Evolutionary conservation across 1,139 yeast genomes (phyloP).

Genomic region (Pichiaceae sp.): DNA sequence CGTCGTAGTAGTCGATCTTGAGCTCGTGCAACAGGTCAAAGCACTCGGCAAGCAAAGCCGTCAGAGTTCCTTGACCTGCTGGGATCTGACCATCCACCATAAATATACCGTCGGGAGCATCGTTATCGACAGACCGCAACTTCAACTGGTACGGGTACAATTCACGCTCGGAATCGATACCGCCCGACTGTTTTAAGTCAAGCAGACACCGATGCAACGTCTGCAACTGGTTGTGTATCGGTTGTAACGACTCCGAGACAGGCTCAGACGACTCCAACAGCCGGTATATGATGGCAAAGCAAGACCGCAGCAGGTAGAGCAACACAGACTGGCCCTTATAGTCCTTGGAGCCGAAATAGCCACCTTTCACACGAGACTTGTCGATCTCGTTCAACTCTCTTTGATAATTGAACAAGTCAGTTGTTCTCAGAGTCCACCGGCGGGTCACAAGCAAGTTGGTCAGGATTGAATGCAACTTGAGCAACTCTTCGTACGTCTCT

Average conservation of each 20-base stretch:
- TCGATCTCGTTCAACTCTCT: slow-evolving; percentile 66
- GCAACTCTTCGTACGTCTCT: slow-evolving; percentile 45
- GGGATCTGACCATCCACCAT: slow-evolving; percentile 83
- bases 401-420: slow-evolving; percentile 82
- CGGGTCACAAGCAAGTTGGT: slow-evolving; percentile 82
- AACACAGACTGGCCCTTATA: slow-evolving; percentile 57
- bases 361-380: slow-evolving; percentile 50
- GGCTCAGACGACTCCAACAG: slow-evolving; percentile 90
- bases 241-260: slow-evolving; percentile 85
- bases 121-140: slow-evolving; percentile 77
- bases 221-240: slow-evolving; percentile 83
- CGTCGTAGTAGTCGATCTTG: slow-evolving; percentile 78
- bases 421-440: slow-evolving; percentile 94
- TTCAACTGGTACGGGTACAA: slow-evolving; percentile 93
- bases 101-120: slow-evolving; percentile 85
- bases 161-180: slow-evolving; percentile 77
- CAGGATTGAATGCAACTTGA: slow-evolving; percentile 59
- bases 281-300: slow-evolving; percentile 83
- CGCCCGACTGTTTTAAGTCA: slow-evolving; percentile 89
- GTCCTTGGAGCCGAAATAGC: slow-evolving; percentile 34
- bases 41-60: slow-evolving; percentile 86
- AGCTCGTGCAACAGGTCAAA: slow-evolving; percentile 88
- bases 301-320: slow-evolving; percentile 74
- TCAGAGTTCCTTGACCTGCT: slow-evolving; percentile 93
- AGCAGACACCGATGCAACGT: slow-evolving; percentile 85